phyloP scores from a whole-genome alignment of 2,329 filamentous ascomycete species.

The Escovopsis sp. region DNA sequence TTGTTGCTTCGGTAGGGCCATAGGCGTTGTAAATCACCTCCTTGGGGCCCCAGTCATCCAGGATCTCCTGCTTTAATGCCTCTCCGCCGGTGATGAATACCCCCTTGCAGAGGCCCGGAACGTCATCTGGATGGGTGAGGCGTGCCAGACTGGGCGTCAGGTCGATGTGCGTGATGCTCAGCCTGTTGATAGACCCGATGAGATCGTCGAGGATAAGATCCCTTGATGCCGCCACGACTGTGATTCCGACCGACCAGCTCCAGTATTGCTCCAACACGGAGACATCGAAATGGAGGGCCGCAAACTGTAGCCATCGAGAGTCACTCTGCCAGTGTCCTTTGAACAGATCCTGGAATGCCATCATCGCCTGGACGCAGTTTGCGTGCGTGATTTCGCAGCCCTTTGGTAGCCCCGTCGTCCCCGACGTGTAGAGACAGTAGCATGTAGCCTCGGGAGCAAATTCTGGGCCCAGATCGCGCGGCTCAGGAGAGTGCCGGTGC shows the following conservation, averaged over 20 bases:
- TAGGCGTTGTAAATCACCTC: slow-evolving; percentile 84
- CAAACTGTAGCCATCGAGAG: slow-evolving; percentile 84
- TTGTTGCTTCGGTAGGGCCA: slow-evolving; percentile 84
- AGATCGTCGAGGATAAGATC: slow-evolving; percentile 80
- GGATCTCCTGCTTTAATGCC: slow-evolving; percentile 73
- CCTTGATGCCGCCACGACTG: slow-evolving; percentile 65
- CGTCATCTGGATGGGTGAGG: slow-evolving; percentile 62
- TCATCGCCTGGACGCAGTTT: slow-evolving; percentile 79
- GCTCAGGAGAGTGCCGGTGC: slow-evolving; percentile 7
- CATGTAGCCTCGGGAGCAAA: slow-evolving; percentile 42
- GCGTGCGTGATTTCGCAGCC: slow-evolving; percentile 81
- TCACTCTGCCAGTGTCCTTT: slow-evolving; percentile 53
- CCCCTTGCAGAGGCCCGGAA: slow-evolving; percentile 63
- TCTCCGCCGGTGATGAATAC: slow-evolving; percentile 93
- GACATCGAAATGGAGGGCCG: slow-evolving; percentile 88
- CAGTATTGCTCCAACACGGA: slow-evolving; percentile 89
- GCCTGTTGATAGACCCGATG: slow-evolving; percentile 51
- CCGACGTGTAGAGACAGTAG: slow-evolving; percentile 79
- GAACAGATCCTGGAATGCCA: slow-evolving; percentile 72
- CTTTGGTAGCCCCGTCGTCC: slow-evolving; percentile 75
- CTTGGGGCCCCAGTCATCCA: slow-evolving; percentile 69
- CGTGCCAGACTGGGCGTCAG: slow-evolving; percentile 77
- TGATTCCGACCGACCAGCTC: slow-evolving; percentile 86
- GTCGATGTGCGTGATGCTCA: slow-evolving; percentile 80
- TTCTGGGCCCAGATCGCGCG: background rate